phyloP scores from a whole-genome alignment of 1,284 basidiomycete genomes.

The Irpex sp. region DNA sequence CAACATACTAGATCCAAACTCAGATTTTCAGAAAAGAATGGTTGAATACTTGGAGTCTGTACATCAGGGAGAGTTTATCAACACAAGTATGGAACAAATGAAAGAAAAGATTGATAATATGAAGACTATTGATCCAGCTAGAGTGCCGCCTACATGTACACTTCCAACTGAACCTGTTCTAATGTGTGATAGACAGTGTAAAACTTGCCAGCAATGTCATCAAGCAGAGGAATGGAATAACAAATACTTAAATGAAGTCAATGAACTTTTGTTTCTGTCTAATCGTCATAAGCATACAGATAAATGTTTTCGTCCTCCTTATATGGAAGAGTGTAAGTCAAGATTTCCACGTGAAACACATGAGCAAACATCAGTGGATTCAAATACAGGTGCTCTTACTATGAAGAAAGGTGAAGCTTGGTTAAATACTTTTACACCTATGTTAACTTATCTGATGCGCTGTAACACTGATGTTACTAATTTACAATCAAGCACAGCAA shows the following conservation, averaged over 20 bases:
- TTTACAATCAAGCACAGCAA: constrained; percentile 42
- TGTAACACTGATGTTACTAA: constrained; percentile 46
- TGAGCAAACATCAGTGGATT: constrained; percentile 29
- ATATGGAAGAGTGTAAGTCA: constrained; percentile 30
- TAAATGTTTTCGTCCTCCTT: constrained; percentile 11
- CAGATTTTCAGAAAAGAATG: constrained; percentile 31
- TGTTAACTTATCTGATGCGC: constrained; percentile 39
- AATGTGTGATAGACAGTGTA: neutral
- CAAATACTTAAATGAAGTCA: constrained; percentile 10
- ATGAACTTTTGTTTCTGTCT: constrained; percentile 18
- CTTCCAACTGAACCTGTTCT: neutral
- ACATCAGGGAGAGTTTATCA: constrained; percentile 17
- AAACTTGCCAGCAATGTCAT: neutral
- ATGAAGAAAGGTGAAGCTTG: constrained; percentile 41
- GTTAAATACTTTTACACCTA: constrained; percentile 40
- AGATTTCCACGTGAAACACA: constrained; percentile 36
- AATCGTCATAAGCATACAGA: constrained; percentile 21
- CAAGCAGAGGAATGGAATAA: constrained; percentile 10
- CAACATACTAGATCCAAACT: constrained; percentile 26
- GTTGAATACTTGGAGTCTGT: constrained; percentile 21
- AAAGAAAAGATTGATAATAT: neutral
- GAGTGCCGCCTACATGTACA: constrained; percentile 6
- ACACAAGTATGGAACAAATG: constrained; percentile 7
- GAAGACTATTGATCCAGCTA: neutral
- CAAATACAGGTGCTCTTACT: constrained; percentile 33